Conservation (phyloP, 176 grass and related monocot species). For the Juncus inflexus region DNA sequence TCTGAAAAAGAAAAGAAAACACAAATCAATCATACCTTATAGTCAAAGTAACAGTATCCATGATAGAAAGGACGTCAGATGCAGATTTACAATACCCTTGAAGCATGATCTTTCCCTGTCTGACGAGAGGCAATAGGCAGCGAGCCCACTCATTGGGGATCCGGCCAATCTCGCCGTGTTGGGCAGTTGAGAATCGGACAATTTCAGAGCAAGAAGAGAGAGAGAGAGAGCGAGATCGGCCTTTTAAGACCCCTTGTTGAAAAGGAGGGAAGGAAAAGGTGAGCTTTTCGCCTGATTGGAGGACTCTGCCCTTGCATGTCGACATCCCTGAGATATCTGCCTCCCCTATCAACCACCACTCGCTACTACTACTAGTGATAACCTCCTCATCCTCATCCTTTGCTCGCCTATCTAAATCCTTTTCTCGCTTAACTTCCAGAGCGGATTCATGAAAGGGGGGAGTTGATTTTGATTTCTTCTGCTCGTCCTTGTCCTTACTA, state of each 20-base stretch:
- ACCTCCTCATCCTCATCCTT: not conserved
- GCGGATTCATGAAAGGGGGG: not conserved
- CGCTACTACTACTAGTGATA: not conserved
- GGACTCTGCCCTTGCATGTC: constrained; percentile 74
- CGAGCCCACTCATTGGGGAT: constrained; percentile 97
- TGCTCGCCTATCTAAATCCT: not conserved
- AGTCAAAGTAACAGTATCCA: constrained; percentile 68
- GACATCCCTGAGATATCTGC: constrained; percentile 63
- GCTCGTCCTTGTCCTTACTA: too few species aligned
- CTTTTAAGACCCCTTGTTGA: constrained; percentile 15
- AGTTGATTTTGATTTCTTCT: too few species aligned
- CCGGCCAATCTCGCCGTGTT: constrained; percentile 73
- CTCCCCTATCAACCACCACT: constrained; percentile 73
- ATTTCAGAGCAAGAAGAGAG: constrained; percentile 54
- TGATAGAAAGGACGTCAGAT: constrained; percentile 66
- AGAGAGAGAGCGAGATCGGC: constrained; percentile 24
- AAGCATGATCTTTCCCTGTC: constrained; percentile 52
- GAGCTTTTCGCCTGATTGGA: constrained; percentile 48
- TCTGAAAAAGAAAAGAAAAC: not conserved
- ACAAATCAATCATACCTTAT: constrained; percentile 39
- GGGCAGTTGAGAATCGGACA: constrained; percentile 63
- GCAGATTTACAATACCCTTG: constrained; percentile 52
- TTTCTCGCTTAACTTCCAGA: not conserved
- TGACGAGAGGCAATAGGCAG: constrained; percentile 64
- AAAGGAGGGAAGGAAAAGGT: constrained; percentile 52